Conservation (phyloP, 306 rosid species). For the Phaseolus lunatus region DNA sequence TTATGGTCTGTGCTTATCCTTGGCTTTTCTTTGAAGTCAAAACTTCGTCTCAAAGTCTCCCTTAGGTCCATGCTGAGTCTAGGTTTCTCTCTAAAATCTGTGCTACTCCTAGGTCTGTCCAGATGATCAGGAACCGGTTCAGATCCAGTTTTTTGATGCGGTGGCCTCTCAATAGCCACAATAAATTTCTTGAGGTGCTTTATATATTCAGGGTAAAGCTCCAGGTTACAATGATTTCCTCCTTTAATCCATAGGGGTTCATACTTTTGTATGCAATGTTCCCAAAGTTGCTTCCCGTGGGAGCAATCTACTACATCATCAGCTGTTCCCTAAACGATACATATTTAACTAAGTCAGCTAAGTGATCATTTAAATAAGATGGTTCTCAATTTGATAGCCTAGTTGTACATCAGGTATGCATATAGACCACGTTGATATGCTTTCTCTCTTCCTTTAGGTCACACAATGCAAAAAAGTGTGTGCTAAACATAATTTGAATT, state of each 20-base stretch:
- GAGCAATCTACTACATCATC: conserved; percentile 96
- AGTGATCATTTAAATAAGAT: conserved; percentile 10
- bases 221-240: conserved; percentile 95
- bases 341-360: conserved; percentile 14
- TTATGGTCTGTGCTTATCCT: conserved; percentile 63
- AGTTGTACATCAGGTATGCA: not conserved
- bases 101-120: conserved; percentile 76
- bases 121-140: conserved; percentile 56
- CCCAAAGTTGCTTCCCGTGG: conserved; percentile 97
- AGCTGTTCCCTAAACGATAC: conserved; percentile 69
- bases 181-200: conserved; percentile 90
- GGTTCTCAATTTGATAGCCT: conserved; percentile 30
- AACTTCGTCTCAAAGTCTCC: conserved; percentile 60
- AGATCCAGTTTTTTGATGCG: conserved; percentile 48
- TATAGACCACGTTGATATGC: not conserved
- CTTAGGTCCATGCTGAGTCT: conserved; percentile 71
- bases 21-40: conserved; percentile 54
- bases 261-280: conserved; percentile 86
- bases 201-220: conserved; percentile 85
- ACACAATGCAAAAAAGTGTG: not conserved
- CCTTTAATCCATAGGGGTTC: conserved; percentile 97
- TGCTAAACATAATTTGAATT: not conserved
- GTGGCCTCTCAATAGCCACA: conserved; percentile 65
- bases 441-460: conserved; percentile 2
- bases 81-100: conserved; percentile 77